Conservation (phyloP, 192 early-diverging fungal species). For the Irineochytrium annulatum region DNA sequence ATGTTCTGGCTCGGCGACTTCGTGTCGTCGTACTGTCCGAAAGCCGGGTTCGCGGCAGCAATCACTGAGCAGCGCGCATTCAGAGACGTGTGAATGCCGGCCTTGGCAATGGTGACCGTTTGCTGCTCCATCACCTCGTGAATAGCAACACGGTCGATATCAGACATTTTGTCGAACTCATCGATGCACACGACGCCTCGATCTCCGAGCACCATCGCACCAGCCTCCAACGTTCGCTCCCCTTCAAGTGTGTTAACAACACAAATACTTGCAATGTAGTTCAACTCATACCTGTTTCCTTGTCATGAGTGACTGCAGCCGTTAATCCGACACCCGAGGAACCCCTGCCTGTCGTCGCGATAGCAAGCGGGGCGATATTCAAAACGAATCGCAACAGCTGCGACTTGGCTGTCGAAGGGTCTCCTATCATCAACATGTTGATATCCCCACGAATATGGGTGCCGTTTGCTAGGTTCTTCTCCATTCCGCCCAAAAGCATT, state of each 20-base stretch:
- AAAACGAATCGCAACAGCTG: slow-evolving; percentile 94
- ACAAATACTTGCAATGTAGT: not conserved
- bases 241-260: slow-evolving; percentile 34
- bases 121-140: slow-evolving; percentile 99
- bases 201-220: slow-evolving; percentile 98
- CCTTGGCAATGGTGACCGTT: slow-evolving; percentile 76
- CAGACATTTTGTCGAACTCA: slow-evolving; percentile 99
- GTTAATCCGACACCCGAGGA: slow-evolving; percentile 97
- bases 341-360: slow-evolving; percentile 95
- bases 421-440: slow-evolving; percentile 97
- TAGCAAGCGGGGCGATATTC: slow-evolving; percentile 91
- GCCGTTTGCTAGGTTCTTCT: slow-evolving; percentile 91
- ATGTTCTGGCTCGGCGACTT: slow-evolving; percentile 93
- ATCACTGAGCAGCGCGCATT: slow-evolving; percentile 96
- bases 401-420: slow-evolving; percentile 99
- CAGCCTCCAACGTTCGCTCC: slow-evolving; percentile 89
- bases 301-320: slow-evolving; percentile 90
- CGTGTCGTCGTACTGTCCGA: slow-evolving; percentile 75
- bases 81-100: slow-evolving; percentile 96
- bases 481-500: slow-evolving; percentile 84
- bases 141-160: slow-evolving; percentile 95
- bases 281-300: slow-evolving; percentile 68
- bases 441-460: slow-evolving; percentile 87
- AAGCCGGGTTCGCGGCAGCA: slow-evolving; percentile 92
- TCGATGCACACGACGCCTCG: slow-evolving; percentile 97